Conservation (phyloP, 768 basidiomycete genomes). For the Hortiboletus flavorubellus region DNA sequence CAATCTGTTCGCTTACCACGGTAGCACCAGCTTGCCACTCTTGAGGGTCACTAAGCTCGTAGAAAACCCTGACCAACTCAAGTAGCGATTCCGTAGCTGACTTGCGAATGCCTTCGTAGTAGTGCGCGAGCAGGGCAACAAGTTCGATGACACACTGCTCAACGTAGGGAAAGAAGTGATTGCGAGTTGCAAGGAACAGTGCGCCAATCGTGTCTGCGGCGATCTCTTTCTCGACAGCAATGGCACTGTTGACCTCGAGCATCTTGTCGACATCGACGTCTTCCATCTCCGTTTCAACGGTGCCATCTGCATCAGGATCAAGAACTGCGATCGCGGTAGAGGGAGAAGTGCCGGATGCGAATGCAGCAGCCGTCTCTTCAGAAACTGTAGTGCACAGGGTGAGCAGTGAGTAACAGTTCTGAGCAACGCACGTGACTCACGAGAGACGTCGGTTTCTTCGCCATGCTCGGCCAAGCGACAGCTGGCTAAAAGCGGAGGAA, state of each 20-base stretch:
- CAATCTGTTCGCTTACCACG: slow-evolving; percentile 44
- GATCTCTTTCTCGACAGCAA: slow-evolving; percentile 99
- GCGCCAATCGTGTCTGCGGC: slow-evolving; percentile 95
- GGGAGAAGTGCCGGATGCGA: slow-evolving; percentile 72
- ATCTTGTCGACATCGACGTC: slow-evolving; percentile 83
- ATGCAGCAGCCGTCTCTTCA: slow-evolving; percentile 54
- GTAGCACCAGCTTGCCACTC: slow-evolving; percentile 79
- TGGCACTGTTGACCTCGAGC: slow-evolving; percentile 90
- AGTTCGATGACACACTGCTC: slow-evolving; percentile 80
- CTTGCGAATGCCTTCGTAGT: slow-evolving; percentile 98
- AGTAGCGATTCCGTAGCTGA: slow-evolving; percentile 84
- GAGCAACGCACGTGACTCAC: slow-evolving; percentile 33
- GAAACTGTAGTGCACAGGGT: slow-evolving; percentile 35
- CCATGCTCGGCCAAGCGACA: slow-evolving; percentile 82
- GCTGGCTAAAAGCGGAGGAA: slow-evolving; percentile 80
- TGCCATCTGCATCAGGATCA: slow-evolving; percentile 53
- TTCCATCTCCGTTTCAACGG: slow-evolving; percentile 61
- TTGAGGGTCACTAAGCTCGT: slow-evolving; percentile 77
- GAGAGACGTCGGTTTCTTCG: slow-evolving; percentile 44
- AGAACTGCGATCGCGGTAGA: slow-evolving; percentile 64
- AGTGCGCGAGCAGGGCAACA: slow-evolving; percentile 77
- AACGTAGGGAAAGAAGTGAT: slow-evolving; percentile 88
- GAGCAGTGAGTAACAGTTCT: not conserved
- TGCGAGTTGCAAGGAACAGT: slow-evolving; percentile 76
- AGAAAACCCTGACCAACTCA: slow-evolving; percentile 86